phyloP scores from a whole-genome alignment of 1,139 yeast genomes.

The Protomyces gravidus region DNA sequence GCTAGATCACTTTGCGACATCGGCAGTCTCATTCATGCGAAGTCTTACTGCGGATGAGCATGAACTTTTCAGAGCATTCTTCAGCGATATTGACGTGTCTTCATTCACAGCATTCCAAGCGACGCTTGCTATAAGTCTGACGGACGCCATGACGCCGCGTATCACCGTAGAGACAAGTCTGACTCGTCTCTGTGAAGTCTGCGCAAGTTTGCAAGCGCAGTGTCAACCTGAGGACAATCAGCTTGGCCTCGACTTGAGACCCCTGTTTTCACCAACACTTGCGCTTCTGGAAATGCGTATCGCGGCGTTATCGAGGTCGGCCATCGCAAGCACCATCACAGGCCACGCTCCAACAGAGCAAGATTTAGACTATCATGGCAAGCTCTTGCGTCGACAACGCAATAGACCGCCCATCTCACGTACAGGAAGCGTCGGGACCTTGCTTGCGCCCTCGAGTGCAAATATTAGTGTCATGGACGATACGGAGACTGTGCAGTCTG shows the following conservation, averaged over 20 bases:
- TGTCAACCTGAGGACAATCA: slow-evolving; percentile 42
- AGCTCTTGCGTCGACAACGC: slow-evolving; percentile 26
- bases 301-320: slow-evolving; percentile 69
- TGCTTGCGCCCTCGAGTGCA: not conserved
- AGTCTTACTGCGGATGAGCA: slow-evolving; percentile 61
- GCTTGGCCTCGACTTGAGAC: slow-evolving; percentile 15
- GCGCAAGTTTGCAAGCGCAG: slow-evolving; percentile 63
- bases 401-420: slow-evolving; percentile 30
- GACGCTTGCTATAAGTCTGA: slow-evolving; percentile 65
- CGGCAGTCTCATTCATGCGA: slow-evolving; percentile 54
- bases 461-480: slow-evolving; percentile 14
- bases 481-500: slow-evolving; percentile 33
- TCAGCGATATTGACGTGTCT: slow-evolving; percentile 42
- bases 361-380: slow-evolving; percentile 33
- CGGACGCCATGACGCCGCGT: slow-evolving; percentile 61
- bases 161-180: slow-evolving; percentile 67
- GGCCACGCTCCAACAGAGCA: slow-evolving; percentile 32
- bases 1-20: slow-evolving; percentile 47
- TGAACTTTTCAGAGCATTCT: slow-evolving; percentile 54
- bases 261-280: slow-evolving; percentile 49
- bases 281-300: slow-evolving; percentile 74
- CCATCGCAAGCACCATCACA: slow-evolving; percentile 41
- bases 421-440: slow-evolving; percentile 8
- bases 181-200: slow-evolving; percentile 64
- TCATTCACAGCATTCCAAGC: slow-evolving; percentile 56